Percentiles rank a stretch among this genome's conserved stretches.
phyloP scores from a whole-genome alignment of 2,329 filamentous ascomycete species.

The Aspergillus latus region DNA sequence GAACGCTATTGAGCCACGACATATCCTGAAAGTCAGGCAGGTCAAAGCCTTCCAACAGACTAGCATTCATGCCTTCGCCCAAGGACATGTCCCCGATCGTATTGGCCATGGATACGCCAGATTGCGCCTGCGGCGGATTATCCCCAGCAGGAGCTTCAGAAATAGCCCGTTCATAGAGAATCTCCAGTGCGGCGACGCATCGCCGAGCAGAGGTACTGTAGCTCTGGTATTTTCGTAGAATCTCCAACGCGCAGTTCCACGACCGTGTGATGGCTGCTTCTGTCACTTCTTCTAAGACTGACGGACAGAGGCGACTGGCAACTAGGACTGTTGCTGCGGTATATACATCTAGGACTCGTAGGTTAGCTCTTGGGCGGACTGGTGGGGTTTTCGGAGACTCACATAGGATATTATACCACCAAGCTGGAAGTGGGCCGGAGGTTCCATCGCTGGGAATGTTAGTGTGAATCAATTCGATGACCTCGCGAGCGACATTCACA shows the following conservation, averaged over 20 bases:
- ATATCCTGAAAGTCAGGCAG: constrained; percentile 35
- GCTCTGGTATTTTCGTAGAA: constrained; percentile 33
- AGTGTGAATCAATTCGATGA: constrained; percentile 32
- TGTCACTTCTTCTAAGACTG: constrained; percentile 28
- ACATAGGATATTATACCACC: constrained; percentile 43
- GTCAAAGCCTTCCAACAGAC: constrained; percentile 29
- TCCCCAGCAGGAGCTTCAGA: constrained; percentile 15
- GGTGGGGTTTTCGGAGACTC: constrained; percentile 2
- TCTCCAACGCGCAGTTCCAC: constrained; percentile 32
- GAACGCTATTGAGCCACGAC: constrained; percentile 37
- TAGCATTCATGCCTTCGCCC: constrained; percentile 28
- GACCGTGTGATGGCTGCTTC: constrained; percentile 26
- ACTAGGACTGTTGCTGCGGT: constrained; percentile 38
- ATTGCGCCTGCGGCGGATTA: background rate
- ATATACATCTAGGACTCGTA: constrained; percentile 29
- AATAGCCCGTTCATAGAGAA: constrained; percentile 31
- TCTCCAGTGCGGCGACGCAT: constrained; percentile 34
- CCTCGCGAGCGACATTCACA: constrained; percentile 34
- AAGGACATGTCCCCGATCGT: constrained; percentile 26
- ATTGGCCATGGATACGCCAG: background rate
- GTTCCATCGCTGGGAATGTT: constrained; percentile 31
- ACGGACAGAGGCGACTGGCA: constrained; percentile 31
- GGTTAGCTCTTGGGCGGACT: background rate
- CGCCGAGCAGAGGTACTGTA: constrained; percentile 34
- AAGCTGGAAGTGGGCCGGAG: constrained; percentile 33